Evolutionary conservation across 164 flowering plant species (phyloP).

Genomic region (Vitis rupestris): DNA sequence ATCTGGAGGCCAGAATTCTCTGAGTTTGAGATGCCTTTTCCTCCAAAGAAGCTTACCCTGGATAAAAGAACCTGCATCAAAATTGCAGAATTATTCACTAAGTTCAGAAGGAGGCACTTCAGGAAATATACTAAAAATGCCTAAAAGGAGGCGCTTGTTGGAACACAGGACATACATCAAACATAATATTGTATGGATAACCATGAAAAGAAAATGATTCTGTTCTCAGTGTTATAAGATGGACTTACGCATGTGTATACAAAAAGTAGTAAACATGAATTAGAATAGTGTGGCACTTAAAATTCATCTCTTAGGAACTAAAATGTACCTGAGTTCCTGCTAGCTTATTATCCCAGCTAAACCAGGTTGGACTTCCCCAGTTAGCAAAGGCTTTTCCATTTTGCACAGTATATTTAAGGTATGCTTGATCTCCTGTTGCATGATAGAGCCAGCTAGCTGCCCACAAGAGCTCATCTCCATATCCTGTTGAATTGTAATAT

Average conservation of each 20-base stretch:
- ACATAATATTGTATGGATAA: no score
- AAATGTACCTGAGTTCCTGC: constrained; percentile 83
- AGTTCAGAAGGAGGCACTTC: neutral
- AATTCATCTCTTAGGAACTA: neutral
- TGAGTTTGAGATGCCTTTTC: constrained; percentile 36
- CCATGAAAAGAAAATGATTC: no score
- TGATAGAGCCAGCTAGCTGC: constrained; percentile 96
- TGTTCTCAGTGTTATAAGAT: no score
- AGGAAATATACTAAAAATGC: neutral
- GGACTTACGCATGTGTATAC: neutral
- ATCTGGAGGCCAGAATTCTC: constrained; percentile 42
- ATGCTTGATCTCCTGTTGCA: constrained; percentile 74
- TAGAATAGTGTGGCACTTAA: neutral
- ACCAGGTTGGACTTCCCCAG: constrained; percentile 83
- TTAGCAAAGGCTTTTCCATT: constrained; percentile 65
- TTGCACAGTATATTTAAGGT: constrained; percentile 51
- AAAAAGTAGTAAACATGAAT: neutral
- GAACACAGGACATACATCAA: no score
- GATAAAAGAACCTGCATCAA: constrained; percentile 77
- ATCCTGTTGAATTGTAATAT: constrained; percentile 87
- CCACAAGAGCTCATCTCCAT: constrained; percentile 92
- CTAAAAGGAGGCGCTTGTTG: neutral
- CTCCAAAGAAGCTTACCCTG: constrained; percentile 66
- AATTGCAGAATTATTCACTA: constrained; percentile 5
- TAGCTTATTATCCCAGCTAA: constrained; percentile 94